Evolutionary conservation across 83 land plant species (phyloP).

Genomic region (Picea engelmannii): DNA sequence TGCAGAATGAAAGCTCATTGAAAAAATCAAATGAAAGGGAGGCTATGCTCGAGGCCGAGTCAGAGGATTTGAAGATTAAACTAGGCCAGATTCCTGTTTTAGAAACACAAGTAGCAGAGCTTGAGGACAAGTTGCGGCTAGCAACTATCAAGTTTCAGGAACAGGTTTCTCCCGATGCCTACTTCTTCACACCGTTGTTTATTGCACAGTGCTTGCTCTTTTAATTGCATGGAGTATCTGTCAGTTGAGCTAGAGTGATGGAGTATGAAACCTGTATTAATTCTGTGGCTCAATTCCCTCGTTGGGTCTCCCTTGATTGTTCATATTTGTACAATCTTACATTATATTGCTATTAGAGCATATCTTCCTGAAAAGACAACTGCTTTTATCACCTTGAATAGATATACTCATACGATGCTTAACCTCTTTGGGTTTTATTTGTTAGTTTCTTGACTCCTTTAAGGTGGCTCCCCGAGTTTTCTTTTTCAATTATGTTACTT

Average conservation of each 20-base stretch:
- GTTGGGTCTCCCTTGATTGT: too few species aligned
- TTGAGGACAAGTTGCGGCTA: slow-evolving; percentile 38
- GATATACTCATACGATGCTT: too few species aligned
- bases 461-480: too few species aligned
- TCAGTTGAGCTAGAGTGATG: not conserved
- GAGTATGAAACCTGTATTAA: too few species aligned
- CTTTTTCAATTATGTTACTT: too few species aligned
- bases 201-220: not conserved
- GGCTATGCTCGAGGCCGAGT: slow-evolving; percentile 26
- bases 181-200: not conserved
- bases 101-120: slow-evolving; percentile 30
- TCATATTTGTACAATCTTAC: too few species aligned
- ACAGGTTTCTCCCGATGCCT: not conserved
- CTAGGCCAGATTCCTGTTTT: slow-evolving; percentile 7
- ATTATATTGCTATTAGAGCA: too few species aligned
- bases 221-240: not conserved
- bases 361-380: too few species aligned
- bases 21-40: slow-evolving; percentile 10
- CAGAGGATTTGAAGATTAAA: not conserved
- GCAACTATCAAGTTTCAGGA: not conserved
- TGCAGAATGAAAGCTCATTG: slow-evolving; percentile 21
- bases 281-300: too few species aligned
- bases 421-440: too few species aligned
- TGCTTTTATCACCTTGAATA: too few species aligned
- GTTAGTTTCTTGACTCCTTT: too few species aligned